phyloP scores from a whole-genome alignment of 139 green algal species.

The Chlorella sp. region DNA sequence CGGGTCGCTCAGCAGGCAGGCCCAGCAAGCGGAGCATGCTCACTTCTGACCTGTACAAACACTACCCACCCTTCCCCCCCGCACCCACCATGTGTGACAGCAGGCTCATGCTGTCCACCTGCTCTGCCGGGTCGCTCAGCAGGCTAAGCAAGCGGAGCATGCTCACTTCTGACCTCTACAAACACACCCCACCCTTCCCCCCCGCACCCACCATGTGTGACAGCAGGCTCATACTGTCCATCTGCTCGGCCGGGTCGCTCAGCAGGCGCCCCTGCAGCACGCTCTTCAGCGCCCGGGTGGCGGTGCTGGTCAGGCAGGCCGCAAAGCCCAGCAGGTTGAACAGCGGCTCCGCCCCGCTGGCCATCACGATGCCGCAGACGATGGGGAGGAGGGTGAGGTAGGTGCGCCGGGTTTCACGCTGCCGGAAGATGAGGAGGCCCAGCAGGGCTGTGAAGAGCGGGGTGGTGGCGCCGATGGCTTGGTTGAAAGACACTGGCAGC shows the following conservation, averaged over 20 bases:
- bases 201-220: conserved; percentile 77
- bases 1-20: too few relatives aligned
- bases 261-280: conserved; percentile 79
- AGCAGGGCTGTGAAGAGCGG: conserved; percentile 95
- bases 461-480: conserved; percentile 93
- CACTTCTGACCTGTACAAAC: too few relatives aligned
- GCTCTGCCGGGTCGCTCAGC: too few relatives aligned
- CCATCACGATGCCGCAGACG: conserved; percentile 86
- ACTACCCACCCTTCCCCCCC: too few relatives aligned
- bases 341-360: conserved; percentile 82
- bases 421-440: conserved; percentile 62
- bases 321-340: conserved; percentile 92
- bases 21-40: too few relatives aligned
- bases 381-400: conserved; percentile 93
- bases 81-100: too few relatives aligned
- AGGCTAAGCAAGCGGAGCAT: too few relatives aligned
- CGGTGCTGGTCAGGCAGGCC: conserved; percentile 76
- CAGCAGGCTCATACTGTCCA: conserved; percentile 93
- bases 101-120: too few relatives aligned
- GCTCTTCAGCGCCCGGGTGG: conserved; percentile 78
- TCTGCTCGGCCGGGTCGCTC: conserved; percentile 75
- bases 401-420: conserved; percentile 65
- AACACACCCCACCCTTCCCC: too few relatives aligned
- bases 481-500: conserved; percentile 86
- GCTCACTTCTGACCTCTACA: too few relatives aligned